Conservation (phyloP, 2,329 filamentous ascomycete species). For the Talaromyces sp. region DNA sequence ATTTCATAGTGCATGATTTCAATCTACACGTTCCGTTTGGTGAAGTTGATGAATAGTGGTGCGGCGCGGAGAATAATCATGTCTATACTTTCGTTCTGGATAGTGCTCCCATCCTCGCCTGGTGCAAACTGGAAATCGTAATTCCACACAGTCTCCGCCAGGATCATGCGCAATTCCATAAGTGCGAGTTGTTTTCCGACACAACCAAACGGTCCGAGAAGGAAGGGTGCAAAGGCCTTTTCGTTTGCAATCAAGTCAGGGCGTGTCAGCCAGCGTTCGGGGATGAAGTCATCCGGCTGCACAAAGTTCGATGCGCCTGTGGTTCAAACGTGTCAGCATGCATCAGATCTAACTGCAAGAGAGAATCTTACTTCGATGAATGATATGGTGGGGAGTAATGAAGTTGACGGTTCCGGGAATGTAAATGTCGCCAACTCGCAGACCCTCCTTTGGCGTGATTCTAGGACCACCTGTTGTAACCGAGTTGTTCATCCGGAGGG, state of each 20-base stretch:
- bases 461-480: conserved; percentile 31
- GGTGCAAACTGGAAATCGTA: neutral
- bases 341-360: neutral
- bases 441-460: conserved; percentile 32
- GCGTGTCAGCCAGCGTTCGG: conserved; percentile 19
- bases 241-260: conserved; percentile 16
- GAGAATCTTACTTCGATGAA: conserved; percentile 16
- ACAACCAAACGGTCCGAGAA: conserved; percentile 12
- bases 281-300: conserved; percentile 17
- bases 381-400: conserved; percentile 12
- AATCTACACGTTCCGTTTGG: neutral
- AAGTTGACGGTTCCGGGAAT: conserved; percentile 26
- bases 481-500: conserved; percentile 35
- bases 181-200: conserved; percentile 18
- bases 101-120: neutral
- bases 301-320: conserved; percentile 1
- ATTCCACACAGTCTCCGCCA: neutral
- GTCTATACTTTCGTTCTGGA: neutral
- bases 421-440: conserved; percentile 22
- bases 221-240: conserved; percentile 19
- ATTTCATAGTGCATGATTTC: neutral
- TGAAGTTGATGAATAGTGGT: neutral
- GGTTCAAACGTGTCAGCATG: neutral
- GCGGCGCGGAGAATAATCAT: neutral
- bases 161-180: conserved; percentile 17